Evolutionary conservation across 768 basidiomycete genomes (phyloP).

Genomic region (Nidula microcarpa): DNA sequence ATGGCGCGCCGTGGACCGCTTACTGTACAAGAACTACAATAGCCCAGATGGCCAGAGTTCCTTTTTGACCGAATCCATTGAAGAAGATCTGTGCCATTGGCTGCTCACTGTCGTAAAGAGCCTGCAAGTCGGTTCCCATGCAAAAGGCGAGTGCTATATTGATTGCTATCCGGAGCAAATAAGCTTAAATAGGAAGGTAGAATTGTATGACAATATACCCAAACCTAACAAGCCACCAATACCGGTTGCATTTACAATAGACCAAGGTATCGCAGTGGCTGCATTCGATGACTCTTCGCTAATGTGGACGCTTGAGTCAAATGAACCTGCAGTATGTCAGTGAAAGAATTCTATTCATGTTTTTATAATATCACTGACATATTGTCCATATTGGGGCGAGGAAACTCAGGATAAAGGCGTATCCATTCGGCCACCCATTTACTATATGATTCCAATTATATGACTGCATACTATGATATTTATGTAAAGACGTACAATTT

Average conservation of each 20-base stretch:
- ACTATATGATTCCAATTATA: conserved; percentile 20
- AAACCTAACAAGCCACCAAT: conserved; percentile 57
- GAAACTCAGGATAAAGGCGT: conserved; percentile 48
- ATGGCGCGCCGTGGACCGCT: not conserved
- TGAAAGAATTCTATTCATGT: too few species aligned
- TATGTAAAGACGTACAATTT: conserved; percentile 37
- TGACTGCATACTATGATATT: too few species aligned
- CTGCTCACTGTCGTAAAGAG: conserved; percentile 41
- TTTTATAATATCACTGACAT: conserved; percentile 16
- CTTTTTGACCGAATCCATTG: conserved; percentile 36
- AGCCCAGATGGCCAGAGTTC: conserved; percentile 33
- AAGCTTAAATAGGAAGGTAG: too few species aligned
- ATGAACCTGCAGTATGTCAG: conserved; percentile 21
- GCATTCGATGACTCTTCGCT: conserved; percentile 74
- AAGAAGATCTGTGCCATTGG: conserved; percentile 63
- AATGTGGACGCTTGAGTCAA: conserved; percentile 62
- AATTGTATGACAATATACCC: conserved; percentile 31
- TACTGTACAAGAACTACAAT: conserved; percentile 37
- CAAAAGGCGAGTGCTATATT: conserved; percentile 63
- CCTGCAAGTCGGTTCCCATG: conserved; percentile 49
- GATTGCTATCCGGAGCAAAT: conserved; percentile 30
- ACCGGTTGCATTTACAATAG: conserved; percentile 53
- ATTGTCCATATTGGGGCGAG: conserved; percentile 41
- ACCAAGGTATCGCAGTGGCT: conserved; percentile 63
- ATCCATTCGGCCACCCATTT: conserved; percentile 56